Evolutionary conservation across 306 rosid genomes (phyloP).

Genomic region (Cicer pinnatifidum): DNA sequence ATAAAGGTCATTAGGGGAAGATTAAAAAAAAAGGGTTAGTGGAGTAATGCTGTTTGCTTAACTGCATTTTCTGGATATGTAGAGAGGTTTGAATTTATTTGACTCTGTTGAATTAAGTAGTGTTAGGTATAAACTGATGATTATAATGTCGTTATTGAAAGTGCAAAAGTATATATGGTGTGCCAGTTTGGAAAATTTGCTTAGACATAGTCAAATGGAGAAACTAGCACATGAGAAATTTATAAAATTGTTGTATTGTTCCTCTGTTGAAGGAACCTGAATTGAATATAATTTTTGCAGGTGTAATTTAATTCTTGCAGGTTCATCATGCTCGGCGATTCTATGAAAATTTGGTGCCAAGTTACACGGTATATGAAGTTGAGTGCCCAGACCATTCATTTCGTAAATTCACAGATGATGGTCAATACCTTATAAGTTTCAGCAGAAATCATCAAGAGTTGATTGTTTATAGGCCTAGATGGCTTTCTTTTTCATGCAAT

Average conservation of each 20-base stretch:
- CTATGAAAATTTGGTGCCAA: slow-evolving; percentile 94
- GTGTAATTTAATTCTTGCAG: slow-evolving; percentile 72
- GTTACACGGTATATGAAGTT: slow-evolving; percentile 77
- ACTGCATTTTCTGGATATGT: slow-evolving; percentile 21
- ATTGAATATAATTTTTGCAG: slow-evolving; percentile 61
- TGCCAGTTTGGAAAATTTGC: slow-evolving; percentile 29
- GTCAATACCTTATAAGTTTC: slow-evolving; percentile 87
- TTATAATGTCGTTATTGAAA: not conserved
- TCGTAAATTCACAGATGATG: slow-evolving; percentile 96
- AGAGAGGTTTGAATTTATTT: slow-evolving; percentile 3
- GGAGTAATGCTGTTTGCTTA: slow-evolving; percentile 29
- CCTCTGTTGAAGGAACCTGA: slow-evolving; percentile 56
- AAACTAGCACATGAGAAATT: slow-evolving; percentile 17
- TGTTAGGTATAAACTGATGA: slow-evolving; percentile 22
- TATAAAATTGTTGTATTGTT: slow-evolving; percentile 43
- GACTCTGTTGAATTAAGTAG: slow-evolving; percentile 6
- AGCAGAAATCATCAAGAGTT: slow-evolving; percentile 80
- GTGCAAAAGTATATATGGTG: slow-evolving; percentile 8
- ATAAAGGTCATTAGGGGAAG: slow-evolving; percentile 14
- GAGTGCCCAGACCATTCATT: slow-evolving; percentile 89
- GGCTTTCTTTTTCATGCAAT: slow-evolving; percentile 90
- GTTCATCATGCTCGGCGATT: slow-evolving; percentile 80
- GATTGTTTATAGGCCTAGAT: slow-evolving; percentile 84
- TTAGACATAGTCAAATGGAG: slow-evolving; percentile 7
- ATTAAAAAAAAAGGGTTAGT: slow-evolving; percentile 13